These are phyloP conservation scores for Apiotrichum mycotoxinovorans DNA, from an alignment of 1,284 basidiomycete genomes.

Conservation along the genomic window DNA sequence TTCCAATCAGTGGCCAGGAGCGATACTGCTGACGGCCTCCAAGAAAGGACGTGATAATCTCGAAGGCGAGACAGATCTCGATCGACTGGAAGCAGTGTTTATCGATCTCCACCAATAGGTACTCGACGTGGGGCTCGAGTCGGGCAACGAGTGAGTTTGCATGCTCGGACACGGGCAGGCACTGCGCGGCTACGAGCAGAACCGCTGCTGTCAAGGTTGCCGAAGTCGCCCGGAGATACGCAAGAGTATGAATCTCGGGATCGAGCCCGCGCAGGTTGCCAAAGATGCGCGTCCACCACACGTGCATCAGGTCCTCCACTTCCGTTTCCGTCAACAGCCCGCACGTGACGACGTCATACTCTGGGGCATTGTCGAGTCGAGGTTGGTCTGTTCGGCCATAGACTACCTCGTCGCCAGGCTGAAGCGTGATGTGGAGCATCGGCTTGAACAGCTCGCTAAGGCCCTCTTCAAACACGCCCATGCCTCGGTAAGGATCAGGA, in stretches of 20 bases:
- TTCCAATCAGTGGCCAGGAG: background rate
- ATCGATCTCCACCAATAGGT: conserved; percentile 7
- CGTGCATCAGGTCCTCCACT: conserved; percentile 10
- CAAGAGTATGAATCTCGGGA: conserved; percentile 14
- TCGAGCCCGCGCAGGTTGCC: conserved; percentile 16
- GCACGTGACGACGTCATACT: conserved; percentile 14
- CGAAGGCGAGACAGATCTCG: conserved; percentile 19
- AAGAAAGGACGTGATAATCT: conserved; percentile 8
- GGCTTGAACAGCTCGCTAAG: background rate
- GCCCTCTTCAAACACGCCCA: background rate
- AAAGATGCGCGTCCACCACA: conserved; percentile 15
- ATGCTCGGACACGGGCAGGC: conserved; percentile 18
- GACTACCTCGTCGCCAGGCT: conserved; percentile 19
- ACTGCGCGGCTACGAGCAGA: conserved; percentile 17
- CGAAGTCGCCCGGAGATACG: conserved; percentile 13
- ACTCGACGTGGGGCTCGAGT: conserved; percentile 20
- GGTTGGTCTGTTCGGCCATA: conserved; percentile 21
- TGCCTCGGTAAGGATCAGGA: too few species aligned
- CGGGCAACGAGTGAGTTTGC: conserved; percentile 12
- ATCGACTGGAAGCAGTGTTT: conserved; percentile 16
- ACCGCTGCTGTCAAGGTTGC: conserved; percentile 14
- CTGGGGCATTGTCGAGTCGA: conserved; percentile 9
- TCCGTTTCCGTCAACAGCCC: conserved; percentile 12
- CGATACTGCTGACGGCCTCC: conserved; percentile 4
- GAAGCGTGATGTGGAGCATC: background rate